These are phyloP conservation scores for Dendrobium officinale DNA, from an alignment of 106 monocot genomes.

Conservation along the genomic window DNA sequence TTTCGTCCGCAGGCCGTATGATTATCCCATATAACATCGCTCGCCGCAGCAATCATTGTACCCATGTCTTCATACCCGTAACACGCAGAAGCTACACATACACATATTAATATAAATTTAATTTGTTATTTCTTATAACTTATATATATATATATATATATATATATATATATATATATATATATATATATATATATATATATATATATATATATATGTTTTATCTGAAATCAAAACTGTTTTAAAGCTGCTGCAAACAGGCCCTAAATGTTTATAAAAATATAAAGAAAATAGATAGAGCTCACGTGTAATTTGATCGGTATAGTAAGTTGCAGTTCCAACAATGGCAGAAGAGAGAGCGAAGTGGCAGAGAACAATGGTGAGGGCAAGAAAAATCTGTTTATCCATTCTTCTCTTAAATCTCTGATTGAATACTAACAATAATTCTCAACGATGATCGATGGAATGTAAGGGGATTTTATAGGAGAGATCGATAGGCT, in stretches of 20 bases:
- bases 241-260: too few species aligned
- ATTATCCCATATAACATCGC: constrained; percentile 31
- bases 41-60: constrained; percentile 54
- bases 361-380: not conserved
- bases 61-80: constrained; percentile 29
- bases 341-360: not conserved
- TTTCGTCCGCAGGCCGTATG: not conserved
- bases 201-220: too few species aligned
- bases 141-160: too few species aligned
- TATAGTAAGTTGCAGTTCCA: constrained; percentile 26
- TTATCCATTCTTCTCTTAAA: not conserved
- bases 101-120: not conserved
- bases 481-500: not conserved
- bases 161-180: too few species aligned
- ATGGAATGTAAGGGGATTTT: not conserved
- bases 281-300: not conserved
- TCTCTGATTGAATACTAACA: not conserved
- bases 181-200: too few species aligned
- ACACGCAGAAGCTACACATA: constrained; percentile 29
- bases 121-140: too few species aligned
- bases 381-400: not conserved
- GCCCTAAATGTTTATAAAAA: not conserved
- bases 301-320: constrained; percentile 14
- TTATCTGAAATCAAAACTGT: too few species aligned
- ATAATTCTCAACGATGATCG: not conserved